These are phyloP conservation scores for Candida pini DNA, from an alignment of 805 yeast genomes.

Conservation along the genomic window DNA sequence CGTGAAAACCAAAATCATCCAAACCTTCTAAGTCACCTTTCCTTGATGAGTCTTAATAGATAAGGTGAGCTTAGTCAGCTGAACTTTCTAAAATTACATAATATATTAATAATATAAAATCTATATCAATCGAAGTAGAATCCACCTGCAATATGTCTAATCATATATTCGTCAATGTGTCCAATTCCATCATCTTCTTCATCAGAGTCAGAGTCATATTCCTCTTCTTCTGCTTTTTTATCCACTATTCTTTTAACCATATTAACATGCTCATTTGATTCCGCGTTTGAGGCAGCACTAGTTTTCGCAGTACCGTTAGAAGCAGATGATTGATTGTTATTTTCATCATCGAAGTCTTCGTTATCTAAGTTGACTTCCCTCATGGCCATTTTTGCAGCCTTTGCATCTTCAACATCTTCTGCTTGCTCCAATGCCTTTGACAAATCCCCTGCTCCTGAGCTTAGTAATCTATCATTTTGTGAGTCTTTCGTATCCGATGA, in stretches of 20 bases:
- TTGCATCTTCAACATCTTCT: conserved; percentile 88
- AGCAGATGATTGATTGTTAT: conserved; percentile 9
- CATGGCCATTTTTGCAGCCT: conserved; percentile 87
- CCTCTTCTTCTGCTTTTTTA: conserved; percentile 8
- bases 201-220: conserved; percentile 28
- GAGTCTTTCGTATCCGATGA: conserved; percentile 19
- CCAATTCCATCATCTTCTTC: conserved; percentile 63
- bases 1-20: too few relatives aligned
- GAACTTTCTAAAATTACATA: conserved; percentile 16
- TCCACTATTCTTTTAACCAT: conserved; percentile 16
- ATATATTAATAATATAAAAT: conserved; percentile 2
- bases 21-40: too few relatives aligned
- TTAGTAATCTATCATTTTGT: conserved; percentile 20
- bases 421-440: conserved; percentile 69
- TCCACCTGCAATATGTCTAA: conserved; percentile 82
- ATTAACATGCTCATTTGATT: conserved; percentile 28
- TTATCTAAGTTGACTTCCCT: conserved; percentile 78
- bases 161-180: conserved; percentile 96
- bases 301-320: conserved; percentile 21
- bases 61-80: too few relatives aligned
- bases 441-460: conserved; percentile 15
- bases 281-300: conserved; percentile 12
- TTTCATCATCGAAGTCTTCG: conserved; percentile 70
- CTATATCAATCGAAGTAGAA: conserved; percentile 44
- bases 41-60: too few relatives aligned